Evolutionary conservation across 805 yeast genomes (phyloP).

Genomic region (Novakomyces olei): DNA sequence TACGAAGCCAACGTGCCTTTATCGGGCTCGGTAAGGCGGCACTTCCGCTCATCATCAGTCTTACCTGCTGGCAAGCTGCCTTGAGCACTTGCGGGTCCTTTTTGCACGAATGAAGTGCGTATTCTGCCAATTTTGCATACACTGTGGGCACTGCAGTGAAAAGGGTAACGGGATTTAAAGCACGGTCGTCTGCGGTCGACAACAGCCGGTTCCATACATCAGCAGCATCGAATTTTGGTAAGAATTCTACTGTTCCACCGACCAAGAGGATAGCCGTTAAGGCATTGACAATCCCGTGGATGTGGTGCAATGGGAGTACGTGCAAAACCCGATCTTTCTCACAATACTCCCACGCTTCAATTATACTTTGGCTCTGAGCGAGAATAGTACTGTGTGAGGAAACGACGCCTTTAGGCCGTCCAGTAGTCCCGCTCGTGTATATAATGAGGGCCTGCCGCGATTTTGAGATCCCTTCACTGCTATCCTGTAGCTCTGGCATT

Average conservation of each 20-base stretch:
- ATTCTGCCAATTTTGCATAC: slow-evolving; percentile 12
- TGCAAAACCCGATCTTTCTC: slow-evolving; percentile 13
- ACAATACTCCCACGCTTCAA: slow-evolving; percentile 15
- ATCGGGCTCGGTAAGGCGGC: slow-evolving; percentile 17
- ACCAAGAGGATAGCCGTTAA: slow-evolving; percentile 14
- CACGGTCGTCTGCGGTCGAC: too few relatives aligned
- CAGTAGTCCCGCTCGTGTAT: slow-evolving; percentile 18
- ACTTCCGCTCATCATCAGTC: slow-evolving; percentile 17
- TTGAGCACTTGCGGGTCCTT: slow-evolving; percentile 7
- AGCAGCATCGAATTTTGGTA: slow-evolving; percentile 15
- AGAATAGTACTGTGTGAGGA: slow-evolving; percentile 14
- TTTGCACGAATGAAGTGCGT: slow-evolving; percentile 7
- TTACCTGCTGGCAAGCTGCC: slow-evolving; percentile 9
- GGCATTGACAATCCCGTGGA: slow-evolving; percentile 17
- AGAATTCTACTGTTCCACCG: slow-evolving; percentile 15
- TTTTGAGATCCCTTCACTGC: slow-evolving; percentile 3
- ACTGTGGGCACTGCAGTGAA: slow-evolving; percentile 18
- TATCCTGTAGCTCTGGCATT: background rate
- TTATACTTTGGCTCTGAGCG: slow-evolving; percentile 16
- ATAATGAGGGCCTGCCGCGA: slow-evolving; percentile 13
- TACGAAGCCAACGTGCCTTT: slow-evolving; percentile 13
- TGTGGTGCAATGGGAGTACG: slow-evolving; percentile 17
- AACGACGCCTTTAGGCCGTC: slow-evolving; percentile 17
- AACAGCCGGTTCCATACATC: slow-evolving; percentile 10
- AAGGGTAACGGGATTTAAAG: slow-evolving; percentile 13